Evolutionary conservation across 2,329 filamentous ascomycete species (phyloP).

Genomic region (Fusarium torulosum): DNA sequence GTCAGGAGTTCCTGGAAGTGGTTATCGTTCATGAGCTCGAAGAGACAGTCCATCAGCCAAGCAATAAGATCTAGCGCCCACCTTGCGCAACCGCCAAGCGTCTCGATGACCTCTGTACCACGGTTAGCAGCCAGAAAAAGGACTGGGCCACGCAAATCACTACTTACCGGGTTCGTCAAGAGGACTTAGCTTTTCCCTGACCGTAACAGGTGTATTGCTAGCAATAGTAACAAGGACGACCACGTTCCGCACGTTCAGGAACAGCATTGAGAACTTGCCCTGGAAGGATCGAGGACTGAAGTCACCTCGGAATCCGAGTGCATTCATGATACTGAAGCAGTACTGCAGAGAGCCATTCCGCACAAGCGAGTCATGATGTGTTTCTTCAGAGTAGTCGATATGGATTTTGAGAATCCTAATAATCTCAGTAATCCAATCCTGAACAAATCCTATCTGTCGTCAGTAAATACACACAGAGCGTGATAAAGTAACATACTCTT

Average conservation of each 20-base stretch:
- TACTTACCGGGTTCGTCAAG: constrained; percentile 69
- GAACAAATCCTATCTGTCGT: constrained; percentile 64
- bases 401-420: constrained; percentile 77
- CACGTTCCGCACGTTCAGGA: constrained; percentile 80
- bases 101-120: constrained; percentile 74
- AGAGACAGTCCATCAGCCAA: constrained; percentile 71
- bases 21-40: constrained; percentile 65
- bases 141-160: not conserved
- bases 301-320: constrained; percentile 79
- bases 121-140: constrained; percentile 14
- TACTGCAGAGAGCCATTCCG: constrained; percentile 79
- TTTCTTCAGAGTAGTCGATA: constrained; percentile 85
- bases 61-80: constrained; percentile 81
- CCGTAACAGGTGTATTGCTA: constrained; percentile 65
- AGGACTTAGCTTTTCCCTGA: constrained; percentile 68
- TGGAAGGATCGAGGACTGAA: constrained; percentile 71
- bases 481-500: constrained; percentile 45
- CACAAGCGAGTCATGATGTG: constrained; percentile 77
- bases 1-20: constrained; percentile 65
- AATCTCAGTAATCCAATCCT: constrained; percentile 74
- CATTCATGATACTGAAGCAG: constrained; percentile 82
- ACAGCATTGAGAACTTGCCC: constrained; percentile 80
- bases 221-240: constrained; percentile 74
- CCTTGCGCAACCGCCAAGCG: constrained; percentile 78
- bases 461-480: constrained; percentile 13